These are phyloP conservation scores for Thecaphora frezii DNA, from an alignment of 1,284 basidiomycete species.

Conservation along the genomic window DNA sequence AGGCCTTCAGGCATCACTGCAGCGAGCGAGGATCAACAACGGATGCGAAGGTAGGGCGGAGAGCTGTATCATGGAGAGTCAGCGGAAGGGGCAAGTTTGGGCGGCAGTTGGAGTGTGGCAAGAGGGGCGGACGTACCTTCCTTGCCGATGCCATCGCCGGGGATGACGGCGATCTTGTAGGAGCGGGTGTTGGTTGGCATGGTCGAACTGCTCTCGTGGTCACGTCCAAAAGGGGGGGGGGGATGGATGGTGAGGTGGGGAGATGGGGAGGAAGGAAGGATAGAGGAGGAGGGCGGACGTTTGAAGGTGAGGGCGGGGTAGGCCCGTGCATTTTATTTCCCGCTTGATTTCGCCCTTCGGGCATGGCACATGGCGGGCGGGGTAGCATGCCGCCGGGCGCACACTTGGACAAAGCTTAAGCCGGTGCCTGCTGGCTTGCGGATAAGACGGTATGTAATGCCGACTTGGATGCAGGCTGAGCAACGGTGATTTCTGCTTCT, in stretches of 20 bases:
- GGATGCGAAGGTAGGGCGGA: background rate
- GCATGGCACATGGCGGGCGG: too few species aligned
- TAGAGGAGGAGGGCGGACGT: too few species aligned
- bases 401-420: too few species aligned
- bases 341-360: too few species aligned
- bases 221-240: background rate
- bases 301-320: too few species aligned
- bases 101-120: background rate
- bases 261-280: too few species aligned
- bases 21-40: background rate
- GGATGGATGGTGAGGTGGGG: conserved; percentile 1
- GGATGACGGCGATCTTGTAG: conserved; percentile 65
- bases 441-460: too few species aligned
- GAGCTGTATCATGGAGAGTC: background rate
- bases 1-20: conserved; percentile 29
- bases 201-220: conserved; percentile 4
- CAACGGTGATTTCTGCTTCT: too few species aligned
- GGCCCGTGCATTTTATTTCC: too few species aligned
- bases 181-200: conserved; percentile 7
- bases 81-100: background rate
- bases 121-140: conserved; percentile 61
- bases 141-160: conserved; percentile 67
- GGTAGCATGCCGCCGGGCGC: too few species aligned
- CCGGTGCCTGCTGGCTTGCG: too few species aligned
- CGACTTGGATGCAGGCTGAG: too few species aligned